Evolutionary conservation across 345 rosid genomes (phyloP), one percentile per base, ranked within the genome.

Genomic region (Rubroshorea leprosula): DNA sequence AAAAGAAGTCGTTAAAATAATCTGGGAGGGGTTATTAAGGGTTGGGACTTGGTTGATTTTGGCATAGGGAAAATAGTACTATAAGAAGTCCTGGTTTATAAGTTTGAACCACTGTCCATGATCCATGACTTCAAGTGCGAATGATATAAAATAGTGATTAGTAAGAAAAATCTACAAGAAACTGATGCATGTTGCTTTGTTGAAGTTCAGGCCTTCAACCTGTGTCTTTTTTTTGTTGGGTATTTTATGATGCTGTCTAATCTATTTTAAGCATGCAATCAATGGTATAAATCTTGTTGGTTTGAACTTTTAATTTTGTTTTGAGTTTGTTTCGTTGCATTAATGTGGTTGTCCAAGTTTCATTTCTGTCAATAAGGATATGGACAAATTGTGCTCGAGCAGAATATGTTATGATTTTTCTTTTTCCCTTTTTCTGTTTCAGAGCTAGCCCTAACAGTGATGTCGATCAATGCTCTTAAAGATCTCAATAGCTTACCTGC

Each of bases 401-500:
- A 7, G 20, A 23, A 23, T 47, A 51, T 19, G 13, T 46, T 15
- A 15, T 1, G 7, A 6, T 35, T 35, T 35, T 35, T 35, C n/a
- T 57, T 49, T 54, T 16, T 51, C 14, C 21, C 20, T 14, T 43
- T 47, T 53, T 5, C 11, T 16, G 48, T 68, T 45, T 58, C 57
- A 66, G 66, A 54, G 23, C 56, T 60, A 12, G 56, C 54, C 29
- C 25, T 35, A 55, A 35, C 64, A 67, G 61, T 63, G 17, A 91
- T 87, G 96, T 82, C 95, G 45, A 84, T 48, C 57, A 75, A 58
- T 61, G 86, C 94, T 51, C 80, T 83, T 20, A 80, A 72, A 72
- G 95, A 91, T 64, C 78, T 82, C 55, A 85, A 85, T 68, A 67
- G 61, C 4, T 72, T 80, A 31, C 84, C 76, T 48, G 72, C 62